Evolutionary conservation across 768 basidiomycete species (phyloP).

Genomic region (Hypholoma fasciculare): DNA sequence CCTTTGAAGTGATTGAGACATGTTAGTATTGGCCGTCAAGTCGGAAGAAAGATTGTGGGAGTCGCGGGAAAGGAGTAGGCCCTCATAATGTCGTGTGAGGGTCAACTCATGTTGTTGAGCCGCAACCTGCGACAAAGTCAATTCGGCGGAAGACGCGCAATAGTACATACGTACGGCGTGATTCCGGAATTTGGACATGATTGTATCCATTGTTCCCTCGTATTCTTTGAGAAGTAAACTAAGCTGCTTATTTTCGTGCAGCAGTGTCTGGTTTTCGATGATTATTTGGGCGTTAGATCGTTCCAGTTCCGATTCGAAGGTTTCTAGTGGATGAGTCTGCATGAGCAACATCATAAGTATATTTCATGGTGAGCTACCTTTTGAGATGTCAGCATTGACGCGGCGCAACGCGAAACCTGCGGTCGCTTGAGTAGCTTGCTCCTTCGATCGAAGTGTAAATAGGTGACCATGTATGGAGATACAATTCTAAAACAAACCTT

Average conservation of each 20-base stretch:
- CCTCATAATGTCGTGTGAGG: conserved; percentile 88
- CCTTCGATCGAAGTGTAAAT: conserved; percentile 37
- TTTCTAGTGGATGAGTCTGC: conserved; percentile 49
- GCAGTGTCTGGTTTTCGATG: conserved; percentile 89
- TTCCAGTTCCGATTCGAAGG: conserved; percentile 91
- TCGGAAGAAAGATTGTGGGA: conserved; percentile 54
- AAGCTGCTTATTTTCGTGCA: conserved; percentile 96
- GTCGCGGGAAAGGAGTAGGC: conserved; percentile 68
- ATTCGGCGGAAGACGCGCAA: conserved; percentile 7
- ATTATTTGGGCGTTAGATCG: conserved; percentile 85
- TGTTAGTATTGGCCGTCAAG: conserved; percentile 57
- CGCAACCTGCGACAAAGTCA: conserved; percentile 58
- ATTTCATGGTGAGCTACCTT: conserved; percentile 48
- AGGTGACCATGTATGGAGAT: background rate
- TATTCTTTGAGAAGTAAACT: conserved; percentile 90
- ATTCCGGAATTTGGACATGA: conserved; percentile 95
- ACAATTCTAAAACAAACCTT: conserved; percentile 52
- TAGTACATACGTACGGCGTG: conserved; percentile 66
- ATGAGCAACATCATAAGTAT: background rate
- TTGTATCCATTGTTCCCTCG: conserved; percentile 90
- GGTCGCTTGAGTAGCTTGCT: conserved; percentile 69
- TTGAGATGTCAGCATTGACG: conserved; percentile 85
- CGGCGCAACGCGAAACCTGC: conserved; percentile 80
- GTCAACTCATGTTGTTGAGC: conserved; percentile 89
- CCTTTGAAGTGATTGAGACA: conserved; percentile 67